These are phyloP conservation scores for Diplodia corticola DNA, from an alignment of 2,329 filamentous ascomycete species.

Conservation along the genomic window DNA sequence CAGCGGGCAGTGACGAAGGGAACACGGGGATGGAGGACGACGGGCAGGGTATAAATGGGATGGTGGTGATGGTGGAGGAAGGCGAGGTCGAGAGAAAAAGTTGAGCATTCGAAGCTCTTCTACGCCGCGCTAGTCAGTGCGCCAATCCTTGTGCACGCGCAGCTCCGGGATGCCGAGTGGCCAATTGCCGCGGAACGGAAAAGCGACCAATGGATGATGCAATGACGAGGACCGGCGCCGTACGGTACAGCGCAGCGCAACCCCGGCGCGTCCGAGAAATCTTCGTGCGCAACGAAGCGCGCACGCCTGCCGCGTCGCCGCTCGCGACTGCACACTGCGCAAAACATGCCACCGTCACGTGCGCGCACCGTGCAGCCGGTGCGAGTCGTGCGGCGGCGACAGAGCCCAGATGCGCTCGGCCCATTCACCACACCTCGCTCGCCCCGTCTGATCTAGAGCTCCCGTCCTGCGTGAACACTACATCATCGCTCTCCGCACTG, in stretches of 20 bases:
- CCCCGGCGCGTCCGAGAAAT: constrained; percentile 12
- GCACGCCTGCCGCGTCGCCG: background rate
- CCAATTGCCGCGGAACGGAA: constrained; percentile 15
- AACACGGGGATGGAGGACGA: constrained; percentile 26
- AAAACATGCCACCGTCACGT: background rate
- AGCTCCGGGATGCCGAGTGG: constrained; percentile 15
- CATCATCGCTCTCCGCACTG: background rate
- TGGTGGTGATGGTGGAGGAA: constrained; percentile 29
- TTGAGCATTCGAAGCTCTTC: constrained; percentile 26
- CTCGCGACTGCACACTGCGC: background rate
- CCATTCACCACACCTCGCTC: constrained; percentile 2
- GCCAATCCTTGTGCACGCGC: constrained; percentile 3
- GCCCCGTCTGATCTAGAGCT: background rate
- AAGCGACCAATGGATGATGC: constrained; percentile 9
- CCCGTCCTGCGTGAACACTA: constrained; percentile 12
- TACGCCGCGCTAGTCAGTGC: constrained; percentile 15
- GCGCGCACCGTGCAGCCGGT: background rate
- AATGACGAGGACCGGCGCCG: background rate
- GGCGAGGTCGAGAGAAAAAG: constrained; percentile 33
- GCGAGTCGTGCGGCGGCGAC: constrained; percentile 12
- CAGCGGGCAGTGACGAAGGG: constrained; percentile 31
- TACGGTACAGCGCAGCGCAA: background rate
- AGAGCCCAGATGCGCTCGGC: constrained; percentile 15
- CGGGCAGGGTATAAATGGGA: constrained; percentile 29
- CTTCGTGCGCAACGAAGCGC: background rate